phyloP scores from a whole-genome alignment of 108 stramenopile genomes.

The Schizochytrium sp. region DNA sequence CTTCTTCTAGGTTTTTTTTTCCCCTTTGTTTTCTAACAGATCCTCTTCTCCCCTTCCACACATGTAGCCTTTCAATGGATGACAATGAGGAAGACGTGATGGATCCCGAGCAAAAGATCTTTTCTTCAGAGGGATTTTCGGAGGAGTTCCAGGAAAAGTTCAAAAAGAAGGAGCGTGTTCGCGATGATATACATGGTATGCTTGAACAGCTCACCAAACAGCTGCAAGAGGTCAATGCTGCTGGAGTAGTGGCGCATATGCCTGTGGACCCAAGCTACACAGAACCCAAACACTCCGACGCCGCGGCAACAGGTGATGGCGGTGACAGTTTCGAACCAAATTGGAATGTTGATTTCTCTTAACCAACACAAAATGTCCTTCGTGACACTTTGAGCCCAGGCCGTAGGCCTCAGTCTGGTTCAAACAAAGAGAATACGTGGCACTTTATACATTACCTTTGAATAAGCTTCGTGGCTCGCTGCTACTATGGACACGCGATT shows the following conservation, averaged over 20 bases:
- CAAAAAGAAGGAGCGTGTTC: background rate
- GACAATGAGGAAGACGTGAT: background rate
- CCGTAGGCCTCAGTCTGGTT: too few species aligned
- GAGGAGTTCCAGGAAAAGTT: constrained; percentile 13
- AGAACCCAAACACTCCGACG: background rate
- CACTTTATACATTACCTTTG: too few species aligned
- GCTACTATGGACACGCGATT: too few species aligned
- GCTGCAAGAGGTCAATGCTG: background rate
- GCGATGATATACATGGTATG: background rate
- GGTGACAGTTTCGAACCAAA: background rate
- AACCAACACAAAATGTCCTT: background rate
- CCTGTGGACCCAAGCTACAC: background rate
- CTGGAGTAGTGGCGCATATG: background rate
- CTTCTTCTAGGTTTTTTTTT: too few species aligned
- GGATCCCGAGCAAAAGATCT: background rate
- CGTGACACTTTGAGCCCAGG: background rate
- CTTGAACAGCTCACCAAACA: background rate
- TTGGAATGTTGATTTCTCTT: background rate
- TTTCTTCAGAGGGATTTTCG: background rate
- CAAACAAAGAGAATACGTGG: too few species aligned
- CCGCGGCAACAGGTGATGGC: background rate
- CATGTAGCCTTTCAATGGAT: background rate
- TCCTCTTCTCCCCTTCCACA: background rate
- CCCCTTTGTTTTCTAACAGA: background rate
- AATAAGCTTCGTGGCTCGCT: too few species aligned